Conservation (phyloP, 73 alveolate species). For the Halteria grandinella region DNA sequence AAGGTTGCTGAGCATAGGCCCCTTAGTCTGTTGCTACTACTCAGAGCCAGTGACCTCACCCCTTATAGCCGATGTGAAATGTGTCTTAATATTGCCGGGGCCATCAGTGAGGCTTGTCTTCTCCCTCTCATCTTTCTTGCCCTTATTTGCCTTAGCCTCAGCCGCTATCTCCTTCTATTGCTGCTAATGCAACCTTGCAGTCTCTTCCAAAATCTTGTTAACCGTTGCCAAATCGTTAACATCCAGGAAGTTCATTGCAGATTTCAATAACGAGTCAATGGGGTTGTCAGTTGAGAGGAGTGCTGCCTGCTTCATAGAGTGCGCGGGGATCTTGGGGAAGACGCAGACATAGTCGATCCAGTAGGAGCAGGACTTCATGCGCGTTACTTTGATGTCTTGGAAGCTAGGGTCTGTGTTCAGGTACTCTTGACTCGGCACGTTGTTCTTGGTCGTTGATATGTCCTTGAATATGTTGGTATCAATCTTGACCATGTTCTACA, state of each 20-base stretch:
- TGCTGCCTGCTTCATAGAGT: conserved; percentile 47
- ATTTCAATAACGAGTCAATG: conserved; percentile 55
- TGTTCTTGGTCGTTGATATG: conserved; percentile 41
- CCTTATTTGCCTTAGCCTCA: no score
- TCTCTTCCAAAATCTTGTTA: conserved; percentile 62
- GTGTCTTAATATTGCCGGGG: conserved; percentile 21
- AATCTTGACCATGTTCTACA: conserved; percentile 40
- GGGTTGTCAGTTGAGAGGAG: conserved; percentile 52
- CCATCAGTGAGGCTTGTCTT: conserved; percentile 15
- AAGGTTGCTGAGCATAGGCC: neutral
- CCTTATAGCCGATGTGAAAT: conserved; percentile 33
- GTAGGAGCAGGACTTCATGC: conserved; percentile 28
- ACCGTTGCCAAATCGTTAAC: conserved; percentile 65
- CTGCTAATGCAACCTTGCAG: conserved; percentile 52
- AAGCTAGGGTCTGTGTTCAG: conserved; percentile 24
- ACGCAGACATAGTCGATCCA: conserved; percentile 57
- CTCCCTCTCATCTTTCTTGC: neutral
- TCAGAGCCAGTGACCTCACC: conserved; percentile 33
- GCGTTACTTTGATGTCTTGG: neutral
- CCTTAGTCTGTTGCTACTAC: conserved; percentile 3
- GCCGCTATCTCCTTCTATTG: conserved; percentile 9
- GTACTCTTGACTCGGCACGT: conserved; percentile 33
- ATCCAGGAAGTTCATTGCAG: conserved; percentile 60
- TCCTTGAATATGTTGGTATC: conserved; percentile 48
- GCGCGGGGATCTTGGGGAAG: conserved; percentile 38